Percentiles rank a stretch among this genome's conserved stretches.
These are phyloP conservation scores for Candida ponderosae DNA, from an alignment of 805 yeast genomes.

Conservation along the genomic window DNA sequence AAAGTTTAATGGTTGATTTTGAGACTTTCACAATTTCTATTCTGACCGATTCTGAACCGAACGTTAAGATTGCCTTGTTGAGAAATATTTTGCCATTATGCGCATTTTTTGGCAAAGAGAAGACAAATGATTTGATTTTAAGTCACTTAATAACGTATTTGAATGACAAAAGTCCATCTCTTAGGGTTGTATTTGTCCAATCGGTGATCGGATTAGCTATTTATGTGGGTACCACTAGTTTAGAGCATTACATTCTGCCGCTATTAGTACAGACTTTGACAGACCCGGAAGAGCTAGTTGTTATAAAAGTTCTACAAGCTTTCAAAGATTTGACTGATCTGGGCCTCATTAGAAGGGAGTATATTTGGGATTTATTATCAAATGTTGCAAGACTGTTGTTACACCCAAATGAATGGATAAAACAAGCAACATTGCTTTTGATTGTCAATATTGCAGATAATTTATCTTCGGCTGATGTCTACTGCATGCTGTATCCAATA, in stretches of 20 bases:
- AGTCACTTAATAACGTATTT: slow-evolving; percentile 89
- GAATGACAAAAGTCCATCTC: slow-evolving; percentile 64
- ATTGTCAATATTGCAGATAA: slow-evolving; percentile 55
- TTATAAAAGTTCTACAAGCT: slow-evolving; percentile 55
- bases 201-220: slow-evolving; percentile 69
- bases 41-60: slow-evolving; percentile 59
- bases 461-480: slow-evolving; percentile 68
- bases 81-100: slow-evolving; percentile 71
- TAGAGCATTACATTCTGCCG: slow-evolving; percentile 87
- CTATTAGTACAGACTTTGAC: slow-evolving; percentile 72
- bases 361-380: slow-evolving; percentile 47
- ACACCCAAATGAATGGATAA: slow-evolving; percentile 84
- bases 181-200: slow-evolving; percentile 65
- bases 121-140: slow-evolving; percentile 78
- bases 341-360: slow-evolving; percentile 44
- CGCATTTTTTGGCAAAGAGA: slow-evolving; percentile 76
- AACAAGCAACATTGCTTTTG: slow-evolving; percentile 59
- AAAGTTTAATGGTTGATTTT: slow-evolving; percentile 42
- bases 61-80: slow-evolving; percentile 64
- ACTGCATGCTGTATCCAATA: slow-evolving; percentile 77
- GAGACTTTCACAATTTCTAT: slow-evolving; percentile 59
- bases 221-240: slow-evolving; percentile 69
- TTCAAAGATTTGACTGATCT: slow-evolving; percentile 48
- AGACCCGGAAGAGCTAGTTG: slow-evolving; percentile 80
- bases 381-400: slow-evolving; percentile 50